Base-by-base conservation (phyloP, 2,329 filamentous ascomycete genomes). In the Neofusicoccum laricinum region DNA sequence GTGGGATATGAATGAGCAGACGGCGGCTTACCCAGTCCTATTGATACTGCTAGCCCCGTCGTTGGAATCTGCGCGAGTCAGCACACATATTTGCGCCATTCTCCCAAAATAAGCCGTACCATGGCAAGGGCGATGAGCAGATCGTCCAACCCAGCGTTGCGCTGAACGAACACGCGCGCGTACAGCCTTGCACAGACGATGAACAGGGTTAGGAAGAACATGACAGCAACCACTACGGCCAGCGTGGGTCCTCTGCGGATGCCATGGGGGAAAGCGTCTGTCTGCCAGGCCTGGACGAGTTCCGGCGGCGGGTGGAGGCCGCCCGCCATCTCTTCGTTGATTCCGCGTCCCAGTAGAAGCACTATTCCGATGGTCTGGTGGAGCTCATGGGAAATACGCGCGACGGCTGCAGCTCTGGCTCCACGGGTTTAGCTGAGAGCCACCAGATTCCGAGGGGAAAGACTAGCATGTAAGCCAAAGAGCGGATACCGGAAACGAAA, bases 261-360 rank as follows among this genome's bases (percentile, higher is more conserved):
- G 3, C 49, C 49, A n/a, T 64, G 49, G n/a, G 50, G 49, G 30
- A 36, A 64, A 4, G 38, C 3, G 14, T 46, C 61, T 8, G 61
- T 57, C 61, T 55, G 50, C 61, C 61, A 64, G 3, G 49, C 38
- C 7, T 14, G 12, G 17, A 57, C 17, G 11, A 64, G 49, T 1
- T 55, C 49, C n/a, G 15, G n/a, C 41, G 61, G 61, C 11, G 61
- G 61, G n/a, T 63, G 34, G 10, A 53, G 46, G 19, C 59, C 59
- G 38, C 59, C 59, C 21, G 59, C 34, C 59, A 63, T 63, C n/a
- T 8, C 45, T 15, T 61, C 50, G 30, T 51, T 46, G n/a, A 2
- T 2, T 6, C 15, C 3, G 12, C 2, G 12, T 43, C 40, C 40
- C 15, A 6, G 12, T 15, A 12, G n/a, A 43, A 43, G 40, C 25